Base-by-base conservation (phyloP, 345 rosid genomes). In the Sisymbrium altissimum region DNA sequence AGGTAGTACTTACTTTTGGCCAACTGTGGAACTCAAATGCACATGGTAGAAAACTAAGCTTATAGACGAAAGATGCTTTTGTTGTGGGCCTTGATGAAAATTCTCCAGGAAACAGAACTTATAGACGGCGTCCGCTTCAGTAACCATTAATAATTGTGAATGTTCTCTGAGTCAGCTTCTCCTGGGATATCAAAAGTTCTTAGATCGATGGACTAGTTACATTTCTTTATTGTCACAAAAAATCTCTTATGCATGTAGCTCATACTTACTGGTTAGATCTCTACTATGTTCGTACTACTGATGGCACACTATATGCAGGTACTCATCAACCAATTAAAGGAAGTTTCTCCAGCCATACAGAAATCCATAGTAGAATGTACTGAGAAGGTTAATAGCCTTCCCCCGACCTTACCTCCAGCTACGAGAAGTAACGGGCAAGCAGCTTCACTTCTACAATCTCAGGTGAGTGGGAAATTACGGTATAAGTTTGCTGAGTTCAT, bases 321-420 rank as follows among this genome's bases (percentile, higher is more conserved):
- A 80, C 97, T 95, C 66, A 86, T 90, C 72, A 89, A 95, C 74
- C 98, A 95, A 77, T 83, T 95, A 50, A 90, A 90, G 82, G 94
- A 95, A 63, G 98, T 89, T 73, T 86, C 89, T 78, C 99, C 98
- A 69, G 74, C 97, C 54, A 89, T 92, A 71, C 92, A 95, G 70
- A 84, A 81, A 43, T 92, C 99, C 48, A 92, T 95, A 83, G 74
- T 89, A 40, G 97, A 92, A 35, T 88, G 90, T 71, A 85, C 89
- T 29, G 96, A 87, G 83, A 83, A 84, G 78, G 92, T 95, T 57
- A 87, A 83, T 81, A 76, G 79, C 69, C 81, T 86, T 78, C 85
- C 98, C 65, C 84, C 96, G 36, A 83, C 70, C 70, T 63, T 90
- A 69, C 96, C 97, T 66, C 79, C 90, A 32, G 75, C 80, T 75